Base-by-base conservation (phyloP, 106 monocot genomes). In the Allium sativum region DNA sequence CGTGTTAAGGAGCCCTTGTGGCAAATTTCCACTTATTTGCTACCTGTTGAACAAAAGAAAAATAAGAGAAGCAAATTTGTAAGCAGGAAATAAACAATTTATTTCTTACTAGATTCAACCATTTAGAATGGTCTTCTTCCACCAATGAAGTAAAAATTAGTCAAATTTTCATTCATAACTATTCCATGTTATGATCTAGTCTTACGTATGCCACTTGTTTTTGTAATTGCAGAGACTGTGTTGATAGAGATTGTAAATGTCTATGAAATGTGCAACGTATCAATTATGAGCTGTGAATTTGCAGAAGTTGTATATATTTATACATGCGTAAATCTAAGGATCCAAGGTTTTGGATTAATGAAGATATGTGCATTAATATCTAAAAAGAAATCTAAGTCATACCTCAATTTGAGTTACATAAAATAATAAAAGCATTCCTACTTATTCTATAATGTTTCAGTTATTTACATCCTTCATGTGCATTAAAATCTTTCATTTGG, bases 21-120 rank as follows among this genome's bases (percentile, higher is more conserved):
- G n/a, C n/a, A n/a, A n/a, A n/a, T n/a, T n/a, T n/a, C n/a, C n/a
- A n/a, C n/a, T n/a, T n/a, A n/a, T n/a, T n/a, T n/a, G n/a, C n/a
- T n/a, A n/a, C n/a, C n/a, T 59, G 56, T 88, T 54, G 88, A 83
- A 43, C 82, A 82, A 56, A 88, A 84, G 69, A 88, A 88, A 53
- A 87, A 82, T 44, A 86, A 73, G 67, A 88, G 80, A 68, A 82
- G 48, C 42, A 76, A 62, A 66, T 42, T 86, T 72, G 88, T 88
- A 70, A 75, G 75, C 53, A 20, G 19, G 12, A 22, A 46, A 48
- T 13, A 21, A 21, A 18, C 10, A 21, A 16, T 43, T 21, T 17
- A 21, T 10, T 20, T 4, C 21, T 7, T 46, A 59, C 45, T 41
- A 20, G 4, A 52, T 18, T 31, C 44, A 53, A 14, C 44, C 14